A percentile compares a stretch with the other conserved stretches of the same genome.
Evolutionary conservation across 257 asterid genomes (phyloP).

Genomic region (Prunella vulgaris): DNA sequence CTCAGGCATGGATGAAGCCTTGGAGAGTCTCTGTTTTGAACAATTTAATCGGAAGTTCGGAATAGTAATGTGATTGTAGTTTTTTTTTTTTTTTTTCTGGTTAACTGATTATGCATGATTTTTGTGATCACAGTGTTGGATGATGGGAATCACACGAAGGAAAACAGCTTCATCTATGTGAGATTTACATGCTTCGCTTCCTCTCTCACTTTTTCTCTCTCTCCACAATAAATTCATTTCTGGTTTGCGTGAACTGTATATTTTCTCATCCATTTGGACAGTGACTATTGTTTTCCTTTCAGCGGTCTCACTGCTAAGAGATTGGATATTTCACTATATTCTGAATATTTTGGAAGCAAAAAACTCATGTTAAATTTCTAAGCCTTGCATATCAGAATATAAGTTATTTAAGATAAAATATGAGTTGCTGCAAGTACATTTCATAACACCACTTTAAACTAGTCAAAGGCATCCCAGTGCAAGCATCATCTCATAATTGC

Average conservation of each 20-base stretch:
- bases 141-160: constrained; percentile 76
- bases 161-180: constrained; percentile 71
- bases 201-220: no score
- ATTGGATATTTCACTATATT: not conserved
- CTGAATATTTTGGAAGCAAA: not conserved
- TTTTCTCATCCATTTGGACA: not conserved
- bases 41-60: not conserved
- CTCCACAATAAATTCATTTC: not conserved
- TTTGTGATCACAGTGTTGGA: constrained; percentile 66
- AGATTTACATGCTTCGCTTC: no score
- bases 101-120: constrained; percentile 13
- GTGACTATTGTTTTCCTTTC: not conserved
- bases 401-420: not conserved
- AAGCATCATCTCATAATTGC: not conserved
- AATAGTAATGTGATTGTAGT: not conserved
- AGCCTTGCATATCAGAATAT: not conserved
- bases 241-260: not conserved
- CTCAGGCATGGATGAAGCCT: not conserved
- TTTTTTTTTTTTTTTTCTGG: constrained; percentile 13
- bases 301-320: not conserved
- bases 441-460: not conserved
- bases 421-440: not conserved
- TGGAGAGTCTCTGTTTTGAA: not conserved
- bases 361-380: constrained; percentile 7
- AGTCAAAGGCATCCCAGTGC: not conserved